Evolutionary conservation across 495 filamentous ascomycete species (phyloP).

Genomic region (Copromyces sp.): DNA sequence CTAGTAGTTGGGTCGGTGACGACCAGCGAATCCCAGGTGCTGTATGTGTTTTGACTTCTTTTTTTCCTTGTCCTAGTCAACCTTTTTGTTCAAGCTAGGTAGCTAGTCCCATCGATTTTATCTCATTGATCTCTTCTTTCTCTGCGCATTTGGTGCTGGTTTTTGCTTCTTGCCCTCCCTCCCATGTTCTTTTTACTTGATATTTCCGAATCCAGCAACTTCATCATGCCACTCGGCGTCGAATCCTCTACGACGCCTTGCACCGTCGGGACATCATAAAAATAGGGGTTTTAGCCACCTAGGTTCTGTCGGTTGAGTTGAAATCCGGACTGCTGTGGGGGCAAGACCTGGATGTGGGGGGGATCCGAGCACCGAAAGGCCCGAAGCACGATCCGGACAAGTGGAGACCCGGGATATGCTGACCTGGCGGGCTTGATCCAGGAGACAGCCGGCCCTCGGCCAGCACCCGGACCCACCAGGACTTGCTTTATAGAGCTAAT

Average conservation of each 20-base stretch:
- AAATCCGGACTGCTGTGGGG: not conserved
- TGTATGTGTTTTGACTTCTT: conserved; percentile 25
- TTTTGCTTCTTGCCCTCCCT: not conserved
- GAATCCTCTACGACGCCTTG: no score
- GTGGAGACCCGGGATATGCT: not conserved
- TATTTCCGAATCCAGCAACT: not conserved
- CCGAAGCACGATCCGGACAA: not conserved
- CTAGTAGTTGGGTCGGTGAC: conserved; percentile 38
- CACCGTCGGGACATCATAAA: no score
- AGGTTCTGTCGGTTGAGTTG: not conserved
- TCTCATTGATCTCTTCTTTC: not conserved
- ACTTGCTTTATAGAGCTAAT: no score
- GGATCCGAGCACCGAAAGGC: not conserved
- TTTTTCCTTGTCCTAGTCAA: not conserved
- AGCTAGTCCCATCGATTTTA: not conserved
- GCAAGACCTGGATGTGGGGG: not conserved
- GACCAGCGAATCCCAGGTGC: conserved; percentile 32
- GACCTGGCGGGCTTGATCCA: not conserved
- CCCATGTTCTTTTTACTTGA: not conserved
- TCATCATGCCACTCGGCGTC: no score
- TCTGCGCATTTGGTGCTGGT: not conserved
- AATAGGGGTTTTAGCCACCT: no score
- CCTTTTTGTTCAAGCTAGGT: not conserved
- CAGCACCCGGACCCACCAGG: not conserved
- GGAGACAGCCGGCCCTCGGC: not conserved